Evolutionary conservation across 2,329 filamentous ascomycete genomes (phyloP).

Genomic region (Verticillium alfalfae): DNA sequence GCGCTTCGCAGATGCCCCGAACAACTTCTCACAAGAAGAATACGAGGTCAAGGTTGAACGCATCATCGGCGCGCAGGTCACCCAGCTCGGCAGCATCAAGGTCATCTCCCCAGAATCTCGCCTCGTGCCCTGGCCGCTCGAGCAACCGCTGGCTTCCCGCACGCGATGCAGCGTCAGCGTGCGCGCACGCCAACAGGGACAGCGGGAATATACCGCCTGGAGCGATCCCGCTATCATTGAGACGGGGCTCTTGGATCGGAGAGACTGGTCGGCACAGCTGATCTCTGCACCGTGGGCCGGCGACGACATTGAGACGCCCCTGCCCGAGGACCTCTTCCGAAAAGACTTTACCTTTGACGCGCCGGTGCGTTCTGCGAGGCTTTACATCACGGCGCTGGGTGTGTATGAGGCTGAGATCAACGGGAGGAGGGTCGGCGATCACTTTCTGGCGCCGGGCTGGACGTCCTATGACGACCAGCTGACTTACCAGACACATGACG

Average conservation of each 20-base stretch:
- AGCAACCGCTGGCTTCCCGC: slow-evolving; percentile 19
- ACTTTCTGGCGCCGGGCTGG: slow-evolving; percentile 45
- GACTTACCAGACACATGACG: slow-evolving; percentile 49
- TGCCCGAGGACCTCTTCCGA: slow-evolving; percentile 17
- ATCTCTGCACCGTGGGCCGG: slow-evolving; percentile 21
- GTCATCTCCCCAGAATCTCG: slow-evolving; percentile 28
- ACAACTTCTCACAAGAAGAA: slow-evolving; percentile 32
- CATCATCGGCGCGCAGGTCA: slow-evolving; percentile 13
- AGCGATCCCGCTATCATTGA: slow-evolving; percentile 22
- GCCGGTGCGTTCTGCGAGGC: slow-evolving; percentile 25
- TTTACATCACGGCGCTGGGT: slow-evolving; percentile 41
- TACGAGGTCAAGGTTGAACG: slow-evolving; percentile 31
- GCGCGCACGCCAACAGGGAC: slow-evolving; percentile 18
- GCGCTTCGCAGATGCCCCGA: slow-evolving; percentile 29
- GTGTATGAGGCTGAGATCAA: slow-evolving; percentile 43
- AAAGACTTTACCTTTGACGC: slow-evolving; percentile 21
- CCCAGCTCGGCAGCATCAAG: slow-evolving; percentile 4
- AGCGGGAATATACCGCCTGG: slow-evolving; percentile 15
- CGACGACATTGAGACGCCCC: slow-evolving; percentile 21
- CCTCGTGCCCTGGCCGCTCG: slow-evolving; percentile 35
- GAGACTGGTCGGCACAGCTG: slow-evolving; percentile 21
- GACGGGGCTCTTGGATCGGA: slow-evolving; percentile 19
- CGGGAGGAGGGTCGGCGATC: slow-evolving; percentile 30
- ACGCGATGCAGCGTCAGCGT: slow-evolving; percentile 25
- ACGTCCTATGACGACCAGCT: slow-evolving; percentile 42